Percentiles rank a stretch among this genome's conserved stretches.
Evolutionary conservation across 106 monocot genomes (phyloP).

Genomic region (Dendrobium chrysotoxum): DNA sequence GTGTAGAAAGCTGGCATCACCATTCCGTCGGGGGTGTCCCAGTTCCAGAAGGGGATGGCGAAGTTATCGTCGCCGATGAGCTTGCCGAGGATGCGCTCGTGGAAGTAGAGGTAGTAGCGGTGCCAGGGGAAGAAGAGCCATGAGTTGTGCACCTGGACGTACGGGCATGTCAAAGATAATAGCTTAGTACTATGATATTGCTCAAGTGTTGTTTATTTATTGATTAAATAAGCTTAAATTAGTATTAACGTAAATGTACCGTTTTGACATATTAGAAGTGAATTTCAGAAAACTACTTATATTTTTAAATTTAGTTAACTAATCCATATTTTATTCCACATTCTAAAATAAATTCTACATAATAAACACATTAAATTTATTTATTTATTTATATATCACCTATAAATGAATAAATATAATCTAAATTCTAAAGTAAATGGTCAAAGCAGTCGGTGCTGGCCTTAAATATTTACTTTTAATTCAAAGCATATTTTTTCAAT

Average conservation of each 20-base stretch:
- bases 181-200: no score
- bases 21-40: slow-evolving; percentile 32
- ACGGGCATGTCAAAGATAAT: not conserved
- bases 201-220: no score
- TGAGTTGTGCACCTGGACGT: slow-evolving; percentile 22
- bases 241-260: no score
- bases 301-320: not conserved
- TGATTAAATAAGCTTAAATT: no score
- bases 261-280: not conserved
- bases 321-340: not conserved
- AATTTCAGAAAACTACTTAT: not conserved
- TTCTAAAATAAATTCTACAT: no score
- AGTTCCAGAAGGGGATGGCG: slow-evolving; percentile 47
- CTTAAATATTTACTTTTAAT: no score
- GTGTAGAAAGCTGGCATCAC: slow-evolving; percentile 23
- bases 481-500: no score
- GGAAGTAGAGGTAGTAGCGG: slow-evolving; percentile 33
- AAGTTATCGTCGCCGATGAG: slow-evolving; percentile 39
- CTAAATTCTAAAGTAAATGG: no score
- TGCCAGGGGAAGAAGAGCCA: slow-evolving; percentile 54
- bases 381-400: no score
- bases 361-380: not conserved
- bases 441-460: no score
- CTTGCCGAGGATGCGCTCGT: slow-evolving; percentile 44
- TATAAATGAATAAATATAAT: no score